Percentiles rank a stretch among this genome's conserved stretches.
Evolutionary conservation across 1,139 yeast genomes (phyloP).

Genomic region (Nakaseomyces delphensis): DNA sequence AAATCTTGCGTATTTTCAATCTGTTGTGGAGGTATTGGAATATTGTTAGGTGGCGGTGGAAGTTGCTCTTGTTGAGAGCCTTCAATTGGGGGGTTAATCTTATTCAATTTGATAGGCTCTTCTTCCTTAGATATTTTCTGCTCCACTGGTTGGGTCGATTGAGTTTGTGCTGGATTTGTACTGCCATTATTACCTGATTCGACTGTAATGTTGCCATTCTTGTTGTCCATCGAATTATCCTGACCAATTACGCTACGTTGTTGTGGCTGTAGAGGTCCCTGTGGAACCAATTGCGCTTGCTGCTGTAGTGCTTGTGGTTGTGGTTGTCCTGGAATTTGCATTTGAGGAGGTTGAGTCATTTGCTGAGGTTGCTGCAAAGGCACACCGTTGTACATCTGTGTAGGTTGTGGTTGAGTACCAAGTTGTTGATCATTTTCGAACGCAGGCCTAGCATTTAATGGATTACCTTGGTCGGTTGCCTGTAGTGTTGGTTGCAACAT

Average conservation of each 20-base stretch:
- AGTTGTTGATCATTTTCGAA: constrained; percentile 13
- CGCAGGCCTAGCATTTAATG: constrained; percentile 23
- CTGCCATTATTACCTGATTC: constrained; percentile 8
- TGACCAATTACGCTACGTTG: constrained; percentile 11
- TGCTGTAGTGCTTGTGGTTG: constrained; percentile 4
- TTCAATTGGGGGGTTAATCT: neutral
- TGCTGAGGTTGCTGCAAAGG: constrained; percentile 16
- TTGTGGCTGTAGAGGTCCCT: constrained; percentile 15
- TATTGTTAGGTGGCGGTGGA: constrained; percentile 11
- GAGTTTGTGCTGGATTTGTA: constrained; percentile 15
- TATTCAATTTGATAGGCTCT: constrained; percentile 1
- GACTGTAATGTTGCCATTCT: constrained; percentile 6
- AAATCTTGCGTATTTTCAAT: constrained; percentile 3
- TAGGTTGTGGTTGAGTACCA: constrained; percentile 16
- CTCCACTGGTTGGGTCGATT: constrained; percentile 12
- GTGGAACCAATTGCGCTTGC: constrained; percentile 8
- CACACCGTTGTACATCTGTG: constrained; percentile 18
- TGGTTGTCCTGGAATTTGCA: constrained; percentile 6
- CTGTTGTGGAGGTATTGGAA: constrained; percentile 7
- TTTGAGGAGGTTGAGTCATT: constrained; percentile 3
- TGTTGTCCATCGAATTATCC: constrained; percentile 7
- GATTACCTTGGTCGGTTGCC: constrained; percentile 26
- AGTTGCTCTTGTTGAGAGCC: constrained; percentile 4
- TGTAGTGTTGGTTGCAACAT: constrained; percentile 30
- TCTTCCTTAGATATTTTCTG: constrained; percentile 9